A percentile compares a stretch with the other conserved stretches of the same genome.
These are phyloP conservation scores for Omphalotus olearius DNA, from an alignment of 1,284 basidiomycete genomes.

Conservation along the genomic window DNA sequence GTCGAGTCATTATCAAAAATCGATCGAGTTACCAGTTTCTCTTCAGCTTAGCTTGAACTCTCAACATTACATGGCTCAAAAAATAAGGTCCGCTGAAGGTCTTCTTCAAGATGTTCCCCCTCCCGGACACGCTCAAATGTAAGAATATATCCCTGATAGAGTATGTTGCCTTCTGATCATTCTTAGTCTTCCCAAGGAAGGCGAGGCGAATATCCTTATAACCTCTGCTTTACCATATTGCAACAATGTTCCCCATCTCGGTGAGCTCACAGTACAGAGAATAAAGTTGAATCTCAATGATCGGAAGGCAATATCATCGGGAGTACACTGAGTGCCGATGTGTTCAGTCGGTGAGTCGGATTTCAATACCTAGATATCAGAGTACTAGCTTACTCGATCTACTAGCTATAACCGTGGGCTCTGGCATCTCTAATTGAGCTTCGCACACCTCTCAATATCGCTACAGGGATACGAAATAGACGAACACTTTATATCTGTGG, in stretches of 20 bases:
- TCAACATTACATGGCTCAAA: constrained; percentile 58
- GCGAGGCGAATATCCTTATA: constrained; percentile 85
- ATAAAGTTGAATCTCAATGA: constrained; percentile 1
- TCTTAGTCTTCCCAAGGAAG: constrained; percentile 76
- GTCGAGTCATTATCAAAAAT: no score
- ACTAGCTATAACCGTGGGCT: constrained; percentile 66
- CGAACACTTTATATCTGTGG: constrained; percentile 88
- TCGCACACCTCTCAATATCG: constrained; percentile 2
- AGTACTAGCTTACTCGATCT: background rate
- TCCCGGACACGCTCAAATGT: constrained; percentile 48
- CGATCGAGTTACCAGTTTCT: no score
- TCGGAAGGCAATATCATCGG: constrained; percentile 92
- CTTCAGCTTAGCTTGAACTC: background rate
- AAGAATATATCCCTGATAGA: constrained; percentile 18
- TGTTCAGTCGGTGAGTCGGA: constrained; percentile 81
- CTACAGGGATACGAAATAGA: constrained; percentile 68
- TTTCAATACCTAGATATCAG: background rate
- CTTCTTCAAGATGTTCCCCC: constrained; percentile 53
- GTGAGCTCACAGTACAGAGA: constrained; percentile 35
- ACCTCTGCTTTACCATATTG: constrained; percentile 98
- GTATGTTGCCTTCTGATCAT: constrained; percentile 8
- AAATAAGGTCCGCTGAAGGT: constrained; percentile 59
- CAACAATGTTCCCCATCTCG: constrained; percentile 98
- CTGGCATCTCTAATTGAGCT: background rate
- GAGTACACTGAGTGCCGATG: constrained; percentile 92